Base-by-base conservation (phyloP, 1,284 basidiomycete species). In the Apiotrichum sp. region DNA sequence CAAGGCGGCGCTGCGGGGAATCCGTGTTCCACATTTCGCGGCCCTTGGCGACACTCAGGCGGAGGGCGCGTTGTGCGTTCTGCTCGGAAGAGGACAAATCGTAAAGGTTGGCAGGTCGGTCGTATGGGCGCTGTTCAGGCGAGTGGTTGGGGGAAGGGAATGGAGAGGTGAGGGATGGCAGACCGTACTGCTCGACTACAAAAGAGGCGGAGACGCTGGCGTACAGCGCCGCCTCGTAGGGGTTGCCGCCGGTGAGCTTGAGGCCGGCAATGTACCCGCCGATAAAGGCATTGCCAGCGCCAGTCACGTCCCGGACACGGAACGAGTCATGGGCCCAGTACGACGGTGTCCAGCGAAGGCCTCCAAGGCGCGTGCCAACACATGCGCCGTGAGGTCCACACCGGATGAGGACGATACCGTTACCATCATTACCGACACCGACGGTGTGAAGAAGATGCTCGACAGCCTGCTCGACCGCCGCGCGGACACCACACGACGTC, bases 231-330 rank as follows among this genome's bases (percentile, higher is more conserved):
- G 72, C 72, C 48, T 67, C 62, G 50, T 69, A 73, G 3, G 67
- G 56, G 56, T 74, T 65, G 16, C 66, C 65, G 29, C 59, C 36
- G 1, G 66, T 58, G 2, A 66, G 40, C 13, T 52, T 52, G 11
- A 73, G 51, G 3, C 73, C 73, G 11, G 71, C 71, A 6, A 69
- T 59, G 44, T 61, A 71, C 14, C 73, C 73, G n/a, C 73, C 73
- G 6, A 75, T 53, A 49, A 69, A 75, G 2, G 68, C 61, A 52
- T 73, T 73, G 7, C 73, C 71, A 3, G 70, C 73, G 66, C 70
- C 71, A 4, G 69, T 73, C 35, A 70, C 67, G 49, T 73, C 73
- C 53, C 57, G 63, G 3, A 72, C 68, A 8, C 60, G 50, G 6
- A 53, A 29, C 16, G 55, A 50, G 39, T 58, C 59, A 3, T 50